These are phyloP conservation scores for Neopestalotiopsis clavispora DNA, from an alignment of 2,329 filamentous ascomycete genomes.

Conservation along the genomic window DNA sequence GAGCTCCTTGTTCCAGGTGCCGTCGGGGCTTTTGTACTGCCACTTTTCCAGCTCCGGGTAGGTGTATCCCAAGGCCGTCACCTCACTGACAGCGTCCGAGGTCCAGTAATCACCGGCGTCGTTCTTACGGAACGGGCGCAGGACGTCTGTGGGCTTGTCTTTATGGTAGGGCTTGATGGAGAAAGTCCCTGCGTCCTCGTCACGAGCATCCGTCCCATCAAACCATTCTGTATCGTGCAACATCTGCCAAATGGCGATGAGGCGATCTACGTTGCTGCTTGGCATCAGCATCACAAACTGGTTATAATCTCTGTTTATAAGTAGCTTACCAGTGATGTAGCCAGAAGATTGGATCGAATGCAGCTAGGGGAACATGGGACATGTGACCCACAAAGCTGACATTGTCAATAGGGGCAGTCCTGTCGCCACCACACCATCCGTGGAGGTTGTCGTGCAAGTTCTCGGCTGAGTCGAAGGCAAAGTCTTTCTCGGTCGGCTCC, in stretches of 20 bases:
- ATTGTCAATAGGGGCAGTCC: background rate
- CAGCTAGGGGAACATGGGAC: background rate
- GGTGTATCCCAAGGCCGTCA: background rate
- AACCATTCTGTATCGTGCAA: constrained; percentile 18
- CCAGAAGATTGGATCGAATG: background rate
- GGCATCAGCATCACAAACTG: background rate
- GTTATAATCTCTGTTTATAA: too few relatives aligned
- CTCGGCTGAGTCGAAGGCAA: background rate
- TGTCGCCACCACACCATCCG: too few relatives aligned
- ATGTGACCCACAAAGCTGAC: background rate
- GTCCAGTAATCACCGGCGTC: too few relatives aligned
- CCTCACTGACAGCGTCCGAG: background rate
- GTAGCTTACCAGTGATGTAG: background rate
- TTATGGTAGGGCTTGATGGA: background rate
- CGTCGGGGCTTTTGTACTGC: background rate
- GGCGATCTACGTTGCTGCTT: background rate
- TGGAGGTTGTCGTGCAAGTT: too few relatives aligned
- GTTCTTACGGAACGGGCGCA: background rate
- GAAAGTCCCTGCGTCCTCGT: background rate
- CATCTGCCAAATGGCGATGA: constrained; percentile 3
- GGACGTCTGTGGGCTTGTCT: too few relatives aligned
- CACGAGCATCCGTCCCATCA: background rate
- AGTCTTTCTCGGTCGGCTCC: too few relatives aligned
- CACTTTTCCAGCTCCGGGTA: background rate
- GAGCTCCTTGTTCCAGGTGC: background rate